Conservation (phyloP, 2,329 filamentous ascomycete genomes). For the Claviceps fusiformis region DNA sequence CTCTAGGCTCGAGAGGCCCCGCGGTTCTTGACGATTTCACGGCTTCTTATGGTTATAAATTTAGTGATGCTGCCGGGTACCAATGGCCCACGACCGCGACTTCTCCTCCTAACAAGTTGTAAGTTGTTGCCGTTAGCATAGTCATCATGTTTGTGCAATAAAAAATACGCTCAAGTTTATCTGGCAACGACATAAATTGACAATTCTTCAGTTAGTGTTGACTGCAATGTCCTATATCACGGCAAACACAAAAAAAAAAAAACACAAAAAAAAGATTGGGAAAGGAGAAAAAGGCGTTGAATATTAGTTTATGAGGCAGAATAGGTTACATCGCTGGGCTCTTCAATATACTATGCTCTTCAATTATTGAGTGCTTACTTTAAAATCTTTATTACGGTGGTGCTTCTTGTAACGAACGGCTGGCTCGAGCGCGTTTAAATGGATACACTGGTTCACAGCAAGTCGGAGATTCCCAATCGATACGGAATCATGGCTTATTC, state of each 20-base stretch:
- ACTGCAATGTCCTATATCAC: background rate
- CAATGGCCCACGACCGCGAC: conserved; percentile 79
- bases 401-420: background rate
- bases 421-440: background rate
- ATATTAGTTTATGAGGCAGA: background rate
- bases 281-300: background rate
- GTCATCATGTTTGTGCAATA: conserved; percentile 7
- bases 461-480: background rate
- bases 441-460: background rate
- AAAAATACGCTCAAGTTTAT: background rate
- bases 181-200: background rate
- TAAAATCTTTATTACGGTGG: background rate
- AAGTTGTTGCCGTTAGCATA: conserved; percentile 26
- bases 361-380: background rate
- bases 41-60: conserved; percentile 95
- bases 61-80: conserved; percentile 90
- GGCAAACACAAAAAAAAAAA: background rate
- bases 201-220: background rate
- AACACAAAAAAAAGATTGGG: background rate
- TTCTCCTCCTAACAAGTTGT: conserved; percentile 59
- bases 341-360: background rate
- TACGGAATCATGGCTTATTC: background rate
- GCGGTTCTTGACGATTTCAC: conserved; percentile 97
- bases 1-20: conserved; percentile 80
- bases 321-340: background rate